Evolutionary conservation across 352 stramenopile species (phyloP).

Genomic region (Globisporangium middletonii): DNA sequence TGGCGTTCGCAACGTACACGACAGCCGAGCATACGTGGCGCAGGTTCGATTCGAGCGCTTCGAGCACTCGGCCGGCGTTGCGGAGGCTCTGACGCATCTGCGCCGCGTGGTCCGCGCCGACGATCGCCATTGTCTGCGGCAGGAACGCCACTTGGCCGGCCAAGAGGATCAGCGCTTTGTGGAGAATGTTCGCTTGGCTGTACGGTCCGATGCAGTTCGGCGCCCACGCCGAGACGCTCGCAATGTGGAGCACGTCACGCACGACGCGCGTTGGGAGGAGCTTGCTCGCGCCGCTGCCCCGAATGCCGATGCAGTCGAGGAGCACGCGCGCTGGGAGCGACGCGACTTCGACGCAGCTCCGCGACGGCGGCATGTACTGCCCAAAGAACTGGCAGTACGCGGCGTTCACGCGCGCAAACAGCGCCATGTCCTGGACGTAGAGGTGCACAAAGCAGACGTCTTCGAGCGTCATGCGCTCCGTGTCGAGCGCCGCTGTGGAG

Average conservation of each 20-base stretch:
- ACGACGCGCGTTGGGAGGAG: constrained; percentile 44
- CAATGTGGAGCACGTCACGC: constrained; percentile 92
- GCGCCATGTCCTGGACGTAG: constrained; percentile 93
- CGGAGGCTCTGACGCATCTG: constrained; percentile 52
- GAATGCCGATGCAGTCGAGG: constrained; percentile 89
- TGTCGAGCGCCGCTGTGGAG: not conserved
- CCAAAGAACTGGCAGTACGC: constrained; percentile 93
- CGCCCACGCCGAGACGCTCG: constrained; percentile 96
- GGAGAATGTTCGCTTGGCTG: constrained; percentile 95
- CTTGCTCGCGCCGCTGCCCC: constrained; percentile 60
- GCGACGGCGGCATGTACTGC: constrained; percentile 69
- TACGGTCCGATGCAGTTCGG: constrained; percentile 99
- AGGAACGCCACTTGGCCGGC: constrained; percentile 97
- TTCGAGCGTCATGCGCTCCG: constrained; percentile 44
- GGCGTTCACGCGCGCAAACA: constrained; percentile 92
- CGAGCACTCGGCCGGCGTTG: constrained; percentile 62
- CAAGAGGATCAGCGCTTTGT: constrained; percentile 89
- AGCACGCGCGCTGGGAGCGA: constrained; percentile 70
- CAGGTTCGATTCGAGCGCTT: constrained; percentile 76
- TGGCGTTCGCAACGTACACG: constrained; percentile 41
- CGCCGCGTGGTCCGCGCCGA: constrained; percentile 30
- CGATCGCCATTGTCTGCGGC: constrained; percentile 92
- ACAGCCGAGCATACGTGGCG: constrained; percentile 61
- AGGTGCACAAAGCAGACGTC: constrained; percentile 96
- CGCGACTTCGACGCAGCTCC: constrained; percentile 84